Conservation (phyloP, 2,329 filamentous ascomycete species). For the Penicillium sp. region DNA sequence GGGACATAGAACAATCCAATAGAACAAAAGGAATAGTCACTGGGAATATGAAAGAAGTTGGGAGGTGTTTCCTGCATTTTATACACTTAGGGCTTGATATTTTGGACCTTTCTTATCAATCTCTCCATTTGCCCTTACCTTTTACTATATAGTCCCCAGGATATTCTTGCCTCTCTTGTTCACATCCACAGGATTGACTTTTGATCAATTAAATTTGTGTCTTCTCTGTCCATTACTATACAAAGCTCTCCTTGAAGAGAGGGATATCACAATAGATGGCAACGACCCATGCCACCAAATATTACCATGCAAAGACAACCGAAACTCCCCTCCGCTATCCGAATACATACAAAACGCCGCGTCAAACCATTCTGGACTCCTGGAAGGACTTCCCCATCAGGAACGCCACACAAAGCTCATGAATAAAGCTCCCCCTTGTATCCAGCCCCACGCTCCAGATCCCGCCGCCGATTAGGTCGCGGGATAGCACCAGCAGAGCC, state of each 20-base stretch:
- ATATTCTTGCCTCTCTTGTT: neutral
- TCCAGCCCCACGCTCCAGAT: conserved; percentile 36
- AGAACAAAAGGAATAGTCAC: neutral
- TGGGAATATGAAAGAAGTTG: neutral
- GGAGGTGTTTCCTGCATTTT: neutral
- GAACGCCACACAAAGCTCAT: conserved; percentile 12
- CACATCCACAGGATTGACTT: neutral
- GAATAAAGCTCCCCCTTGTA: conserved; percentile 39
- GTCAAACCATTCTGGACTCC: neutral
- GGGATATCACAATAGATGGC: conserved; percentile 22
- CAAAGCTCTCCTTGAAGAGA: conserved; percentile 10
- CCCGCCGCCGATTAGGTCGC: conserved; percentile 30
- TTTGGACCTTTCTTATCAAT: neutral
- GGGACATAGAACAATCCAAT: neutral
- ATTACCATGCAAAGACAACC: neutral
- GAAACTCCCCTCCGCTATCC: conserved; percentile 2
- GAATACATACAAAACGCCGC: conserved; percentile 3
- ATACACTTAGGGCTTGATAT: neutral
- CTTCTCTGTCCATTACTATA: conserved; percentile 16
- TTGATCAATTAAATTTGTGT: neutral
- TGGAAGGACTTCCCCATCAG: neutral
- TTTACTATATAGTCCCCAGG: no score
- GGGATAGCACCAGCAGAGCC: conserved; percentile 25
- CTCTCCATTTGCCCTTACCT: neutral
- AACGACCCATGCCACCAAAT: conserved; percentile 3